A percentile compares a stretch with the other conserved stretches of the same genome.
Conservation (phyloP, 2,329 filamentous ascomycete species). For the Paraconiothyrium sp. region DNA sequence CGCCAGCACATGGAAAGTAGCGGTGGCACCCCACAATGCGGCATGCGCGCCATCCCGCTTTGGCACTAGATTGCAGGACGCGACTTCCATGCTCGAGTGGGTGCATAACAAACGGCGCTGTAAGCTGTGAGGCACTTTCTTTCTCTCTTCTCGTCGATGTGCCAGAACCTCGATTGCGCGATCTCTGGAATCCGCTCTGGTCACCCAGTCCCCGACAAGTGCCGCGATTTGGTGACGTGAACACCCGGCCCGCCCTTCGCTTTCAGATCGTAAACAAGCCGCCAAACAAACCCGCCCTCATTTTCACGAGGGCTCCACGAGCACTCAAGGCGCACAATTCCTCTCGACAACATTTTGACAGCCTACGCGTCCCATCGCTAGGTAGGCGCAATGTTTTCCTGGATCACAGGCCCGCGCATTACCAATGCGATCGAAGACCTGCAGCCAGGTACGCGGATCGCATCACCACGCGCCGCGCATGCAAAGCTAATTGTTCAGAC, state of each 20-base stretch:
- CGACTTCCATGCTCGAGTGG: conserved; percentile 18
- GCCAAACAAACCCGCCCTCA: conserved; percentile 40
- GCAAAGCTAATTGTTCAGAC: conserved; percentile 35
- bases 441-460: conserved; percentile 39
- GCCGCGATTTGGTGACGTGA: conserved; percentile 13
- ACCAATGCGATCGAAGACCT: conserved; percentile 49
- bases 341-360: too few relatives aligned
- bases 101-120: conserved; percentile 13
- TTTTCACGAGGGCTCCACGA: conserved; percentile 18
- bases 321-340: background rate
- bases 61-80: conserved; percentile 19
- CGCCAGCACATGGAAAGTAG: conserved; percentile 21
- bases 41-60: conserved; percentile 8
- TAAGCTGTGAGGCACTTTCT: background rate
- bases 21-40: conserved; percentile 23
- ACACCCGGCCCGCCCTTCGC: conserved; percentile 25
- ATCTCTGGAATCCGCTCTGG: conserved; percentile 18
- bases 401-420: conserved; percentile 51
- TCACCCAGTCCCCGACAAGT: background rate
- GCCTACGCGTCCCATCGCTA: too few relatives aligned
- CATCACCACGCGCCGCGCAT: background rate
- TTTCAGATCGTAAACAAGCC: conserved; percentile 45
- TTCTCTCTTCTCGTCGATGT: background rate
- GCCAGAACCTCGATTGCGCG: background rate
- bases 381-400: conserved; percentile 46